phyloP scores from a whole-genome alignment of 345 rosid species.

The Salix purpurea region DNA sequence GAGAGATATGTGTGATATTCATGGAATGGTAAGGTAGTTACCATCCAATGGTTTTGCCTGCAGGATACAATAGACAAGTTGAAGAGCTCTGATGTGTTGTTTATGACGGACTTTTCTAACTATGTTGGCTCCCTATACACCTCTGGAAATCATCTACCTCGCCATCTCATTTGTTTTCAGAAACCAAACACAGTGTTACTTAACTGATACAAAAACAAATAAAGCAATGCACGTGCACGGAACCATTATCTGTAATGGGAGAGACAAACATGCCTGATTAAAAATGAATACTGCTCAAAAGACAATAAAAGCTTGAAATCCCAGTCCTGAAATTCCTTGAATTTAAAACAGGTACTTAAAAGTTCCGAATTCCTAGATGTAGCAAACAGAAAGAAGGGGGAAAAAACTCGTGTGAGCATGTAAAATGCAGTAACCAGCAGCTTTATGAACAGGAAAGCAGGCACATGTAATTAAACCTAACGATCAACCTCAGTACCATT shows the following conservation, averaged over 20 bases:
- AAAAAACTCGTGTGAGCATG: too few species aligned
- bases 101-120: background rate
- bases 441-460: background rate
- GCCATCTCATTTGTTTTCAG: background rate
- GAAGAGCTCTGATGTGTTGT: background rate
- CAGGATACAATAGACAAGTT: background rate
- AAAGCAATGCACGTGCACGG: background rate
- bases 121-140: background rate
- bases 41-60: background rate
- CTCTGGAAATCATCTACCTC: background rate
- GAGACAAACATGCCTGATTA: background rate
- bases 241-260: background rate
- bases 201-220: background rate
- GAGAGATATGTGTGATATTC: background rate
- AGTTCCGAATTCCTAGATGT: background rate
- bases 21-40: background rate
- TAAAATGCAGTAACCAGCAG: background rate
- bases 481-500: background rate
- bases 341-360: background rate
- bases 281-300: background rate
- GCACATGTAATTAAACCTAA: background rate
- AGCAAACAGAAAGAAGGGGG: background rate
- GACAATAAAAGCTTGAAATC: background rate
- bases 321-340: background rate
- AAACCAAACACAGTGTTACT: background rate